Evolutionary conservation across 176 grass and related monocot species (phyloP).

Genomic region (Ananas comosus): DNA sequence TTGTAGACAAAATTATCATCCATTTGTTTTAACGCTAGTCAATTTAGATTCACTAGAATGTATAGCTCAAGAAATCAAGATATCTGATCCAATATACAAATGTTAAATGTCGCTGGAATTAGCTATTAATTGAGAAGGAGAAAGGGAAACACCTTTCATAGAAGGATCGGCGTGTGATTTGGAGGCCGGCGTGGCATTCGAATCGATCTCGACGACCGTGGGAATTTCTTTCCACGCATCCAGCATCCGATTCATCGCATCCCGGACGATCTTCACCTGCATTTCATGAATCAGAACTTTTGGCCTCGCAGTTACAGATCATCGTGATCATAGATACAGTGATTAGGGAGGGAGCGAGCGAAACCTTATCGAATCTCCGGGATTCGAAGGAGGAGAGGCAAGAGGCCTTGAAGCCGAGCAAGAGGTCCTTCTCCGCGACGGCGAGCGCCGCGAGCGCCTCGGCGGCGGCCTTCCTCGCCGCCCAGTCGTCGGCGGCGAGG

Average conservation of each 20-base stretch:
- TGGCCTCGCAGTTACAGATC: no score
- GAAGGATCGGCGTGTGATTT: slow-evolving; percentile 43
- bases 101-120: no score
- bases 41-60: no score
- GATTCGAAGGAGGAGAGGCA: slow-evolving; percentile 74
- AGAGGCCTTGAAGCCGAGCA: slow-evolving; percentile 48
- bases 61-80: no score
- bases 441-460: slow-evolving; percentile 67
- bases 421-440: slow-evolving; percentile 45
- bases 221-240: slow-evolving; percentile 92
- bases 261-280: slow-evolving; percentile 92
- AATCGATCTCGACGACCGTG: slow-evolving; percentile 39
- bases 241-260: slow-evolving; percentile 88
- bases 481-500: slow-evolving; percentile 83
- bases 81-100: no score
- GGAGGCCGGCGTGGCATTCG: slow-evolving; percentile 16
- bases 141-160: slow-evolving; percentile 33
- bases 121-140: not conserved
- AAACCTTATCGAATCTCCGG: slow-evolving; percentile 86
- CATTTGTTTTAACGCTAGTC: not conserved
- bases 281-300: slow-evolving; percentile 22
- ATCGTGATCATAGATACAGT: no score
- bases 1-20: not conserved
- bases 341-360: not conserved
- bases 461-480: slow-evolving; percentile 70